phyloP scores from a whole-genome alignment of 2,329 filamentous ascomycete species.

The Falciphora oryzae region DNA sequence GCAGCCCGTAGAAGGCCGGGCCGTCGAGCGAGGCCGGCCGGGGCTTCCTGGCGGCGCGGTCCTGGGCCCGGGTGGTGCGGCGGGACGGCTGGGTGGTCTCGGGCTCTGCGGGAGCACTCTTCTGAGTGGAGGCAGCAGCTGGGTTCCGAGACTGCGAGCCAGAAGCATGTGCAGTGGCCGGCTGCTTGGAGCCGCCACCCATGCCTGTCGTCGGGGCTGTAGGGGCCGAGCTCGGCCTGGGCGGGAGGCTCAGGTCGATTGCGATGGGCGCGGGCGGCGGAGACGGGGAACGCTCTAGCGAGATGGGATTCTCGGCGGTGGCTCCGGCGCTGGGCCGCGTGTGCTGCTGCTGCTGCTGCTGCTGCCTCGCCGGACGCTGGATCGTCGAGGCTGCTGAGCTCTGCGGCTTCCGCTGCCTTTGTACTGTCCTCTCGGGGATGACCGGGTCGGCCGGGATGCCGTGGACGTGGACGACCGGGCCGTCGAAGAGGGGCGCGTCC shows the following conservation, averaged over 20 bases:
- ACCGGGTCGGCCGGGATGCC: background rate
- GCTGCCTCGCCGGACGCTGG: background rate
- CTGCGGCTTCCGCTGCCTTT: background rate
- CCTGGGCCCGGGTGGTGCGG: background rate
- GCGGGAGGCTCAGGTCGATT: background rate
- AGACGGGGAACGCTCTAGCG: background rate
- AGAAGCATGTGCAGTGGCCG: background rate
- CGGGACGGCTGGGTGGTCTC: background rate
- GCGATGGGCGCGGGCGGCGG: background rate
- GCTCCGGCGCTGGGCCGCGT: background rate
- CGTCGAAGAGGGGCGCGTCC: background rate
- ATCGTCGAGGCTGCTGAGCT: background rate
- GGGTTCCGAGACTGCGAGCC: too few species aligned
- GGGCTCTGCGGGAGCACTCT: background rate
- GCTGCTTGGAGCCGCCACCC: too few species aligned
- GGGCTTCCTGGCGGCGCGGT: background rate
- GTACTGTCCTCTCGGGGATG: background rate
- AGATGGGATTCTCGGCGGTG: conserved; percentile 3
- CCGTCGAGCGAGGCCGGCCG: background rate
- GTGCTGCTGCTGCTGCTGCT: background rate
- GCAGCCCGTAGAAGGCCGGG: background rate
- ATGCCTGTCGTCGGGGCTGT: background rate
- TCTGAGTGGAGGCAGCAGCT: background rate
- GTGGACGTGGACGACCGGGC: background rate
- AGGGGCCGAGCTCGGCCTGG: background rate